Base-by-base conservation (phyloP, 371 early-diverging fungal species). In the Blakeslea trispora region DNA sequence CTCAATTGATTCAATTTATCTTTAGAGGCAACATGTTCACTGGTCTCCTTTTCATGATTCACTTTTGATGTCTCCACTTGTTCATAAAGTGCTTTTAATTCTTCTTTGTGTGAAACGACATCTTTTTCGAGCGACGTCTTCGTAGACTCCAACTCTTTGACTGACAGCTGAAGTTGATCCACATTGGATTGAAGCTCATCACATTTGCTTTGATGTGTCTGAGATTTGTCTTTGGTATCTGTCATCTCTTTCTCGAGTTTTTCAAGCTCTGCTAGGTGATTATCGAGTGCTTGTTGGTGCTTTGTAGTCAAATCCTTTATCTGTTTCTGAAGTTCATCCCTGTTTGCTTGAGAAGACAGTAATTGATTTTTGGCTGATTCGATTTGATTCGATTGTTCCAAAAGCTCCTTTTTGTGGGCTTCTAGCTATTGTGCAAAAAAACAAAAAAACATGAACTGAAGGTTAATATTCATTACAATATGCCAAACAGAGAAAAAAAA, bases 191-290 rank as follows among this genome's bases (percentile, higher is more conserved):
- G 47, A 11, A 47, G 22, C 21, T 53, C 46, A 1, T 51, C 39
- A 14, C 28, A n/a, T 5, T 44, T 37, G 17, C 15, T 32, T 18
- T 39, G 44, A 37, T 57, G 41, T 19, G 51, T 15, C 32, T 49
- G 31, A 1, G 21, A 17, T 1, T 49, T 19, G 19, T 49, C 43
- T 14, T 34, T 24, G 15, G 51, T 23, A 17, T 37, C 17, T 14
- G 28, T 17, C 50, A 57, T 42, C 21, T 57, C 44, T 34, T 50
- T 44, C 23, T 57, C 34, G 13, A 50, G 22, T 19, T 44, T 34
- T 22, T 32, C 21, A 6, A 44, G 3, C 13, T 43, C 19, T 10
- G 50, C 23, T 13, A 43, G 17, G 35, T 54, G 44, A 9, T 18
- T 31, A 7, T 54, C 45, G 5, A 11, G 1, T 2, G 21, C 10